phyloP scores from a whole-genome alignment of 345 rosid species.

The Erodium maritimum region DNA sequence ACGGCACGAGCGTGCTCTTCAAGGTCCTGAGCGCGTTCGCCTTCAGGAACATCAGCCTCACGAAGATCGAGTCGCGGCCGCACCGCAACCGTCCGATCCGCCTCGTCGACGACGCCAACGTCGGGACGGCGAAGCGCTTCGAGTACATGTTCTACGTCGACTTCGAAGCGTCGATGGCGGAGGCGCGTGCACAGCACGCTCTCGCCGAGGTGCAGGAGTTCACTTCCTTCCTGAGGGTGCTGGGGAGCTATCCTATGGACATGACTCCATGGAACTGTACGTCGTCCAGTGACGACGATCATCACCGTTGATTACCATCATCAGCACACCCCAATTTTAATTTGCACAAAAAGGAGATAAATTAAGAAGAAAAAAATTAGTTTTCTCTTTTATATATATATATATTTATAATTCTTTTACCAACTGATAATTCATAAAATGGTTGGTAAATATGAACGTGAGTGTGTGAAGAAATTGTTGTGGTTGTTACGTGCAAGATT shows the following conservation, averaged over 20 bases:
- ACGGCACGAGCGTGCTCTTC: conserved; percentile 42
- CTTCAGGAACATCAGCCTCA: conserved; percentile 35
- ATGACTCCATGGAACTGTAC: conserved; percentile 42
- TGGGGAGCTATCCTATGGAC: conserved; percentile 47
- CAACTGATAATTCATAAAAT: background rate
- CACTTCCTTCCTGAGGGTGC: conserved; percentile 40
- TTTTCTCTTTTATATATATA: background rate
- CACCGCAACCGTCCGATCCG: conserved; percentile 39
- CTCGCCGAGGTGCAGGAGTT: conserved; percentile 47
- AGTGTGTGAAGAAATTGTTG: background rate
- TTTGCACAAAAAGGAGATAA: background rate
- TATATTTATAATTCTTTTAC: conserved; percentile 2
- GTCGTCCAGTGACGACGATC: conserved; percentile 22
- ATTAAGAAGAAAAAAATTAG: background rate
- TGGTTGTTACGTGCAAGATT: conserved; percentile 7
- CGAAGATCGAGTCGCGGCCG: conserved; percentile 46
- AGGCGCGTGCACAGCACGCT: conserved; percentile 36
- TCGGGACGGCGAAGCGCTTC: conserved; percentile 45
- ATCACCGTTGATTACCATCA: too few species aligned
- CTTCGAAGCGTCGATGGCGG: conserved; percentile 46
- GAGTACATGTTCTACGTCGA: conserved; percentile 48
- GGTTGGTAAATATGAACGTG: conserved; percentile 3
- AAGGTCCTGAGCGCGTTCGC: conserved; percentile 47
- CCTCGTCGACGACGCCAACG: conserved; percentile 37
- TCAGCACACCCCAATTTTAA: background rate